Base-by-base conservation (phyloP, 805 yeast genomes). In the Wickerhamomyces strasburgensis region DNA sequence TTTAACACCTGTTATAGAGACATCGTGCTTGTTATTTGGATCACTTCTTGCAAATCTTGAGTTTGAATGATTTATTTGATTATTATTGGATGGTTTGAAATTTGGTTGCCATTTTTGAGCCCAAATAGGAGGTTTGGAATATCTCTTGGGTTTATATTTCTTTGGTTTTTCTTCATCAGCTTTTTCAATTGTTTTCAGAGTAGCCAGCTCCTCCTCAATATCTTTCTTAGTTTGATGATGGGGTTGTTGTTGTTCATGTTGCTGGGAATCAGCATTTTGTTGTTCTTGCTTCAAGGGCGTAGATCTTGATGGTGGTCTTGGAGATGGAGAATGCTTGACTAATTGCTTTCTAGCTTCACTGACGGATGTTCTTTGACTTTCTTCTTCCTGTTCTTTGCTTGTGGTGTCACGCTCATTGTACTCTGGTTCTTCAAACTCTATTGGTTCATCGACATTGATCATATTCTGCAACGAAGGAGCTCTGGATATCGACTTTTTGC, bases 61-160 rank as follows among this genome's bases (percentile, higher is more conserved):
- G 1, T 32, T 21, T 14, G 34, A 6, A 5, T 18, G 29, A 14
- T 49, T 40, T 9, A 14, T 4, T n/a, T 14, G 26, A 16, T 8
- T n/a, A 19, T 29, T 29, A 13, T 57, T 59, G 29, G 52, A 35
- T n/a, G 57, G 59, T 32, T 56, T 59, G 9, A 56, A 51, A 5
- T 61, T 54, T 1, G 81, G 80, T 32, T 69, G 61, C 79, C 83
- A 85, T 49, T 78, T 81, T 44, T 71, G 80, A 0, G 96, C 95
- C 95, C 95, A 88, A 5, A 77, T 67, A 5, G 96, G 96, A 4
- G 84, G 84, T 31, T 62, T 66, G 11, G 60, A 59, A 57, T 83
- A 83, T 47, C 84, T 62, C 38, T 60, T 72, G 2, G 93, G 89
- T 58, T 80, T 79, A 3, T 47, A 29, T 23, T 33, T 13, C 10